phyloP scores from a whole-genome alignment of 352 stramenopile genomes.

The Pythium monospermum region DNA sequence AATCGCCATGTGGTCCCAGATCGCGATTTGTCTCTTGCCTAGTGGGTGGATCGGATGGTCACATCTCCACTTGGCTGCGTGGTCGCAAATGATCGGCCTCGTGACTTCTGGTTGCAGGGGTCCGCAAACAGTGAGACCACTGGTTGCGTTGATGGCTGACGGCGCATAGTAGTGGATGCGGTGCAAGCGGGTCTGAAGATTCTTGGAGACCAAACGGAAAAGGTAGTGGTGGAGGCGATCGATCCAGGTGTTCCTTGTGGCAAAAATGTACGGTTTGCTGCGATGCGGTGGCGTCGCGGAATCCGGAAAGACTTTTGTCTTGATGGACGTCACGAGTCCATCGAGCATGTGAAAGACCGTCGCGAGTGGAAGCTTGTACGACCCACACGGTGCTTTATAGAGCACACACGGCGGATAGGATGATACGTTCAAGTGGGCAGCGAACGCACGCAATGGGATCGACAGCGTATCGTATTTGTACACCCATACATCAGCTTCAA shows the following conservation, averaged over 20 bases:
- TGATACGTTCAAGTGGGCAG: constrained; percentile 4
- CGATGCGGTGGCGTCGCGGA: background rate
- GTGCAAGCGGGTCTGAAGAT: background rate
- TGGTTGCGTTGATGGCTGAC: background rate
- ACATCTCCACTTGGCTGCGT: background rate
- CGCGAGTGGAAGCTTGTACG: background rate
- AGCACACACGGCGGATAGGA: constrained; percentile 16
- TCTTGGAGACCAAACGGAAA: background rate
- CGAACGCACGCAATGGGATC: constrained; percentile 8
- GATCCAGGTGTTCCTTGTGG: constrained; percentile 11
- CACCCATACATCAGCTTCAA: constrained; percentile 4
- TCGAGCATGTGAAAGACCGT: constrained; percentile 21
- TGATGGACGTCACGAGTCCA: constrained; percentile 4
- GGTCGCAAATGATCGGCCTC: background rate
- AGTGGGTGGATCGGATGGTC: constrained; percentile 1
- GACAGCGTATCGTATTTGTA: constrained; percentile 23
- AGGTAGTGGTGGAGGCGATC: constrained; percentile 19
- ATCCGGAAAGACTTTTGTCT: background rate
- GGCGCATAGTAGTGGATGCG: background rate
- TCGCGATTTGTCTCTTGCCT: background rate
- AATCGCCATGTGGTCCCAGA: constrained; percentile 4
- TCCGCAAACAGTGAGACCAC: background rate
- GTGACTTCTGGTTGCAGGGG: background rate
- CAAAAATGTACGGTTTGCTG: background rate
- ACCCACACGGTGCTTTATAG: constrained; percentile 3